Percentiles rank a stretch among this genome's conserved stretches.
phyloP scores from a whole-genome alignment of 805 yeast species.

The Huiozyma sinensis region DNA sequence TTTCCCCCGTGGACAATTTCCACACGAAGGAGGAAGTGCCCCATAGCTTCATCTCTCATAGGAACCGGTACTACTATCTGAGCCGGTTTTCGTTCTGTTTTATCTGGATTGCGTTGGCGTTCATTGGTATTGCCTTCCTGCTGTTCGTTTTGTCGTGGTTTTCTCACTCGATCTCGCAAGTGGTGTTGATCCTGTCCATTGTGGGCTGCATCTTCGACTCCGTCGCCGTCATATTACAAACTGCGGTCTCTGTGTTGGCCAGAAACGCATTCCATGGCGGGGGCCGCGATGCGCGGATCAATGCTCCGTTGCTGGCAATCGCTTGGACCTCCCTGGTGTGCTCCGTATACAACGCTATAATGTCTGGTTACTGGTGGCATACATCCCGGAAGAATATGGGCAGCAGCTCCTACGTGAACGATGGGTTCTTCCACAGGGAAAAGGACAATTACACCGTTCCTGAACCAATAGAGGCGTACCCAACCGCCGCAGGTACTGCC shows the following conservation, averaged over 20 bases:
- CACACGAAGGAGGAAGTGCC: constrained; percentile 45
- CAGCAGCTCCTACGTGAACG: neutral
- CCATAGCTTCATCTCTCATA: constrained; percentile 38
- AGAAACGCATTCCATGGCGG: constrained; percentile 51
- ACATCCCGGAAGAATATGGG: neutral
- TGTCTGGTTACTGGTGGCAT: constrained; percentile 1
- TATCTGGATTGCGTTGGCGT: constrained; percentile 47
- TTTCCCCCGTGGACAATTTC: constrained; percentile 69
- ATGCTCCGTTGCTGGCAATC: constrained; percentile 49
- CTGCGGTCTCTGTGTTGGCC: constrained; percentile 72
- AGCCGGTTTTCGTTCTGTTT: constrained; percentile 59
- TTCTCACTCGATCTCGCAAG: constrained; percentile 43
- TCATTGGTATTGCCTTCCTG: constrained; percentile 52
- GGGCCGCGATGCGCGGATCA: constrained; percentile 37
- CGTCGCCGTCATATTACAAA: constrained; percentile 59
- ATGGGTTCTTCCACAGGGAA: constrained; percentile 8
- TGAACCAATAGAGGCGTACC: constrained; percentile 8
- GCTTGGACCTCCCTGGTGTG: constrained; percentile 60
- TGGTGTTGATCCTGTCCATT: constrained; percentile 40
- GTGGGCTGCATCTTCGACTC: constrained; percentile 44
- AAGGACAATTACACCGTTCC: constrained; percentile 5
- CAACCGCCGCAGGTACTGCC: neutral
- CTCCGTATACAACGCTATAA: constrained; percentile 8
- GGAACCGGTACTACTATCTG: constrained; percentile 51
- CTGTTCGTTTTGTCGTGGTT: constrained; percentile 45